These are phyloP conservation scores for Inga laurina DNA, from an alignment of 306 rosid genomes.

Conservation along the genomic window DNA sequence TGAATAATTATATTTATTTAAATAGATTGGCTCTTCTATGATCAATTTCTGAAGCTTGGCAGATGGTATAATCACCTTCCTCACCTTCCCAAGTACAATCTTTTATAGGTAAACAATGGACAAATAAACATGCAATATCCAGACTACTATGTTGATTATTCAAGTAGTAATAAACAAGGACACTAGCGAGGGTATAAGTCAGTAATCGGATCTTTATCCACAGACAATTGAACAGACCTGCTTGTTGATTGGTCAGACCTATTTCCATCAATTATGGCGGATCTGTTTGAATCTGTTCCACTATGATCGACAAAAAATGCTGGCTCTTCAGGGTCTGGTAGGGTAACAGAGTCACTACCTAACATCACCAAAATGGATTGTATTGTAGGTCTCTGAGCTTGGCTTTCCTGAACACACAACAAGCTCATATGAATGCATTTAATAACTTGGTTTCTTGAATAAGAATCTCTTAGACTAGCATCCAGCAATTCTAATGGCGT, in stretches of 20 bases:
- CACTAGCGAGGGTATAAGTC: not conserved
- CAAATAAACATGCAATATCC: too few relatives aligned
- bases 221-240: not conserved
- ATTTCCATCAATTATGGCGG: not conserved
- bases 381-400: not conserved
- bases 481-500: too few relatives aligned
- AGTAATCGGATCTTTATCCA: not conserved
- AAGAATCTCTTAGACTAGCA: too few relatives aligned
- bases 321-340: not conserved
- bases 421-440: too few relatives aligned
- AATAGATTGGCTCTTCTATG: too few relatives aligned
- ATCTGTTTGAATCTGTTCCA: not conserved
- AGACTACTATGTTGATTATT: too few relatives aligned
- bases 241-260: not conserved
- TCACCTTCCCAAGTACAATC: not conserved
- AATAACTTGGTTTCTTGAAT: too few relatives aligned
- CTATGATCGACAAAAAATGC: not conserved
- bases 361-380: not conserved
- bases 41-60: too few relatives aligned
- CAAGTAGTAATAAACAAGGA: not conserved
- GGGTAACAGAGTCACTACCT: not conserved
- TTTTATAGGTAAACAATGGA: not conserved
- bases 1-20: too few relatives aligned
- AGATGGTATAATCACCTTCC: not conserved
- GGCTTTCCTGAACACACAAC: not conserved